Percentiles rank a stretch among this genome's conserved stretches.
These are phyloP conservation scores for Endocarpon pusillum DNA, from an alignment of 495 filamentous ascomycete genomes.

Conservation along the genomic window DNA sequence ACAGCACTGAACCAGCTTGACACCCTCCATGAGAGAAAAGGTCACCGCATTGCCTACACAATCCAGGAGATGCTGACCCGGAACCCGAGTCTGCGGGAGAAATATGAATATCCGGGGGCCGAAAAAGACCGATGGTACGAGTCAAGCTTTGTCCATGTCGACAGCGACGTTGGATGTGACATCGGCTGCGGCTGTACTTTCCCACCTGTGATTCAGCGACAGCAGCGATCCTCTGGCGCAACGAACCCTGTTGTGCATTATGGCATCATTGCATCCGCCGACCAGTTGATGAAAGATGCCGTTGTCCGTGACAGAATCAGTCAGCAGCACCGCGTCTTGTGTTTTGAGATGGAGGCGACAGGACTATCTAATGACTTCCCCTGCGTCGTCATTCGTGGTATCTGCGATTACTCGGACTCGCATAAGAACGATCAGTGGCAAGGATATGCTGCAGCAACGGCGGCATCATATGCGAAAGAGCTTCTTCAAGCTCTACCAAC, in stretches of 20 bases:
- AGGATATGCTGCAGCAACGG: slow-evolving; percentile 14
- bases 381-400: slow-evolving; percentile 15
- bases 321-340: slow-evolving; percentile 13
- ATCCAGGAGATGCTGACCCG: slow-evolving; percentile 8
- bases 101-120: slow-evolving; percentile 8
- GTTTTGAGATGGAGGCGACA: slow-evolving; percentile 21
- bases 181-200: neutral
- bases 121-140: slow-evolving; percentile 17
- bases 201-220: neutral
- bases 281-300: slow-evolving; percentile 21
- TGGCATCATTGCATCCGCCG: slow-evolving; percentile 23
- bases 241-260: slow-evolving; percentile 13
- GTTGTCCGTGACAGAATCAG: slow-evolving; percentile 15
- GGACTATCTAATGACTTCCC: slow-evolving; percentile 12
- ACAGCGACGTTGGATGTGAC: neutral
- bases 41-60: slow-evolving; percentile 5
- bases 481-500: no score
- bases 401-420: slow-evolving; percentile 17
- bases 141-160: slow-evolving; percentile 13
- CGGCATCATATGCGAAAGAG: slow-evolving; percentile 9
- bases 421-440: slow-evolving; percentile 17
- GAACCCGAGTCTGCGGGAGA: slow-evolving; percentile 9
- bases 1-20: neutral
- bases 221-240: neutral
- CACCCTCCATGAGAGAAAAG: neutral